Conservation (phyloP, 352 stramenopile species). For the Globisporangium alternatum region DNA sequence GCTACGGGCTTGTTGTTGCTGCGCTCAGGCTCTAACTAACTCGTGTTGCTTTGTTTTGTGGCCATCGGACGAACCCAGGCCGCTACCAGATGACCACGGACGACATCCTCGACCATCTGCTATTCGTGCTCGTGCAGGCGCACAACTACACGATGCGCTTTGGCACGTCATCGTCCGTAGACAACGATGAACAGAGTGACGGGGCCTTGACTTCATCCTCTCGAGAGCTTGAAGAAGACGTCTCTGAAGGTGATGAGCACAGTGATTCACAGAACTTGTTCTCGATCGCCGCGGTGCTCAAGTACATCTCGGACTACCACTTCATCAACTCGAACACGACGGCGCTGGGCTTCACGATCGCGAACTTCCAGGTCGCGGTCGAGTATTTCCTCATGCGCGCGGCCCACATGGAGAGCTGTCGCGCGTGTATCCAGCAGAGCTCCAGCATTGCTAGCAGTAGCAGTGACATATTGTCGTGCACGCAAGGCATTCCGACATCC, state of each 20-base stretch:
- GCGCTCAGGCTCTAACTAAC: neutral
- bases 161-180: neutral
- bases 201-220: neutral
- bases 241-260: neutral
- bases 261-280: constrained; percentile 20
- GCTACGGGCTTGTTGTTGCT: neutral
- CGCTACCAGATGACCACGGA: constrained; percentile 67
- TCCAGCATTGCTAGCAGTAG: neutral
- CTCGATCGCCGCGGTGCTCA: constrained; percentile 51
- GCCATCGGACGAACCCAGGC: constrained; percentile 22
- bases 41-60: neutral
- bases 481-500: constrained; percentile 7
- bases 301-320: constrained; percentile 76
- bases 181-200: constrained; percentile 8
- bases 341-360: constrained; percentile 71
- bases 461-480: neutral
- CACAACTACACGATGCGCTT: constrained; percentile 27
- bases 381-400: constrained; percentile 72
- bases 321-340: constrained; percentile 86
- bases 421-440: constrained; percentile 12
- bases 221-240: neutral
- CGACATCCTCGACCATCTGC: constrained; percentile 76
- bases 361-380: constrained; percentile 77
- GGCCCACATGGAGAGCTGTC: constrained; percentile 21
- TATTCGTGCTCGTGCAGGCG: constrained; percentile 63